phyloP scores from a whole-genome alignment of 2,329 filamentous ascomycete genomes.

The Colletotrichum aenigma region DNA sequence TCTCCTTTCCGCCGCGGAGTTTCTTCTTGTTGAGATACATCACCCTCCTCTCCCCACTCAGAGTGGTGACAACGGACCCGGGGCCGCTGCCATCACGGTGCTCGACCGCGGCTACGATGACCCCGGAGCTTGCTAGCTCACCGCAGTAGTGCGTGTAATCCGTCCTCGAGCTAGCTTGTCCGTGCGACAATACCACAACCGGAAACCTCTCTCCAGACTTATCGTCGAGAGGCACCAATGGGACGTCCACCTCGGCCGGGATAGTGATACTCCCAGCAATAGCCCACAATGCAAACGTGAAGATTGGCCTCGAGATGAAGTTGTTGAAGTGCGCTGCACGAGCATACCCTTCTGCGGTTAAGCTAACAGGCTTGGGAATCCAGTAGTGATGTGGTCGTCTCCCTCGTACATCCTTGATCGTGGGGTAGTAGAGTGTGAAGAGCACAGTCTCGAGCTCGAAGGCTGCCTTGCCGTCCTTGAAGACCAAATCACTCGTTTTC shows the following conservation, averaged over 20 bases:
- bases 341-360: conserved; percentile 51
- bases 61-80: conserved; percentile 39
- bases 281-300: conserved; percentile 45
- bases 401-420: conserved; percentile 30
- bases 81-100: conserved; percentile 58
- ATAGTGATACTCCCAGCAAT: conserved; percentile 50
- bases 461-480: conserved; percentile 41
- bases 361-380: conserved; percentile 46
- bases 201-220: conserved; percentile 36
- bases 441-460: conserved; percentile 53
- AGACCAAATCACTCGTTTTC: conserved; percentile 33
- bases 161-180: conserved; percentile 52
- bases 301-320: conserved; percentile 44
- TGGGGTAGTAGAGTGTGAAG: conserved; percentile 55
- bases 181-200: conserved; percentile 57
- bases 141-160: conserved; percentile 58
- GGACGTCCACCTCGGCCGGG: conserved; percentile 51
- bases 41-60: not conserved
- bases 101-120: conserved; percentile 54
- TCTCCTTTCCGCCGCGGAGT: not conserved
- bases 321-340: conserved; percentile 48
- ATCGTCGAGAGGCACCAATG: conserved; percentile 34
- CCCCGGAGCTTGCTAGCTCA: conserved; percentile 53
- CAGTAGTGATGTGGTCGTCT: conserved; percentile 41
- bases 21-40: conserved; percentile 7